Base-by-base conservation (phyloP, 352 stramenopile genomes). In the Phytophthora constricta region DNA sequence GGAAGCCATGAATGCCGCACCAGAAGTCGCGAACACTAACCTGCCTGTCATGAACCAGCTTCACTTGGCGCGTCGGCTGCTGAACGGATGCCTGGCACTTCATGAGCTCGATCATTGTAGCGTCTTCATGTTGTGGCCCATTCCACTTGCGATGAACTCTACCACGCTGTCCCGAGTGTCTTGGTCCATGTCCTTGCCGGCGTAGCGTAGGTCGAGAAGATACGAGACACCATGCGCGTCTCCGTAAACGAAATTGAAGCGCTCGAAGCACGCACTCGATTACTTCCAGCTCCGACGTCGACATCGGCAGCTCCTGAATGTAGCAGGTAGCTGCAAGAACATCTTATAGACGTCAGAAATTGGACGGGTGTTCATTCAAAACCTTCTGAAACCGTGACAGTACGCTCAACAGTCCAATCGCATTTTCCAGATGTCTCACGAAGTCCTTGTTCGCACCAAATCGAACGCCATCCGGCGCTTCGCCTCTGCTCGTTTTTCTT, bases 221-320 rank as follows among this genome's bases (percentile, higher is more conserved):
- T 82, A 82, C 17, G 71, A 72, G 19, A 86, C 58, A 17, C 77
- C 77, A 23, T 82, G 74, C 1, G 55, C 71, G 14, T 84, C 77
- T 5, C 77, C 72, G 34, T 84, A 84, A 45, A 80, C 77, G 20
- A 63, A 75, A 20, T 71, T 61, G 26, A 86, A 77, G 0, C 69
- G 74, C 26, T 11, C n/a, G 39, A 11, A 46, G 13, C 7, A 19
- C 39, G n/a, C 39, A 5, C 17, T 7, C 10, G 39, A 46, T 46
- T 7, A 46, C 7, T 19, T 14, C 39, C 8, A 23, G 5, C 39
- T 46, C 39, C 5, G 10, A 7, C 5, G 49, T 48, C 8, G 52
- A 37, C 52, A 59, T 50, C 14, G 1, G 4, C 13, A 59, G 10
- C 33, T 27, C 4, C 16, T n/a, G n/a, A 39, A 50, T 5, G 23